Base-by-base conservation (phyloP, 805 yeast species). In the Danielia oregonensis region DNA sequence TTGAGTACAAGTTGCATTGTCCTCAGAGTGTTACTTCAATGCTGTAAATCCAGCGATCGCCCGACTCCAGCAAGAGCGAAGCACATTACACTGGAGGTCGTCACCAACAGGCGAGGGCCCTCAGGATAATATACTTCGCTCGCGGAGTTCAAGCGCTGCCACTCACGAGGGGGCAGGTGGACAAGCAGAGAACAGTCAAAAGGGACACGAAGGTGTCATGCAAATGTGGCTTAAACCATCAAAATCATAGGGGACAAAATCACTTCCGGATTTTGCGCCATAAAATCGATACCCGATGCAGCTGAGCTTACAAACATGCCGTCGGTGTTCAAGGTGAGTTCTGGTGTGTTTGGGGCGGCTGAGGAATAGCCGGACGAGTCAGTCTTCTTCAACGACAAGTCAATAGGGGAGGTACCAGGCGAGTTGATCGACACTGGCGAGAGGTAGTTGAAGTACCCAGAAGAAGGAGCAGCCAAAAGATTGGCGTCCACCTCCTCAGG, bases 241-340 rank as follows among this genome's bases (percentile, higher is more conserved):
- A 29, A 21, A 8, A 29, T 26, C 34, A 39, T 33, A 39, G 46
- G 46, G 39, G 42, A 55, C 67, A 61, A 62, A 65, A 65, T 64
- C 59, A 52, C 70, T 65, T 59, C 71, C 55, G 71, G 65, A 65
- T 64, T 63, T 62, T 65, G 70, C 70, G 57, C 70, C 66, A 64
- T 49, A 37, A 42, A 49, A 54, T 60, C 68, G 48, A 42, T 42
- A 36, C 50, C 44, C 43, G 41, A 42, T 25, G 45, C 33, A 46
- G 50, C 42, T 42, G 48, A 36, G 12, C 31, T 29, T 32, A 37
- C 30, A 24, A 37, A 21, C 18, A 21, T 13, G 15, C 26, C 22
- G 14, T 22, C 32, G 15, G 22, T 10, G 4, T 25, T 17, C 30
- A 26, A 26, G 16, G n/a, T 6, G 19, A 25, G 15, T 19, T 19